Conservation (phyloP, 192 early-diverging fungal genomes). For the Umbelopsis vinacea region DNA sequence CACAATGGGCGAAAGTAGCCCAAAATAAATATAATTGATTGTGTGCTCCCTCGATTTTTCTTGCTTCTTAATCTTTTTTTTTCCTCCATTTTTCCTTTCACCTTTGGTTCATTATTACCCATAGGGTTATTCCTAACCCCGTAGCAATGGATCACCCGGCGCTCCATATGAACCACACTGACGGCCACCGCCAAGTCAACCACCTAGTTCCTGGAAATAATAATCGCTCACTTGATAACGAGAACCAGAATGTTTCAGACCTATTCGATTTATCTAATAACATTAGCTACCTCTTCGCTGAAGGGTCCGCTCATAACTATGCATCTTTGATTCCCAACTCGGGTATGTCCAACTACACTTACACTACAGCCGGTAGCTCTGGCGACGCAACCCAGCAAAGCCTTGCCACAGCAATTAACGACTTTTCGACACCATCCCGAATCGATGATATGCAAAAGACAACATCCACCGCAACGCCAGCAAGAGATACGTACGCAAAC, state of each 20-base stretch:
- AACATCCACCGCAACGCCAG: background rate
- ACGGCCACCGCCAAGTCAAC: background rate
- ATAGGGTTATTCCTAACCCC: background rate
- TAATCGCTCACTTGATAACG: constrained; percentile 6
- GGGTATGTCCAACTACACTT: background rate
- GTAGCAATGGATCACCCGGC: constrained; percentile 1
- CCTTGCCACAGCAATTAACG: background rate
- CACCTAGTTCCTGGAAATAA: background rate
- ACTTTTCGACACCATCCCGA: background rate
- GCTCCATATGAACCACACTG: constrained; percentile 16
- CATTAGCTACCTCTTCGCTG: constrained; percentile 6
- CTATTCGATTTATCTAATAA: constrained; percentile 13
- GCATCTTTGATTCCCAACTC: background rate
- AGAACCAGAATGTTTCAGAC: constrained; percentile 8
- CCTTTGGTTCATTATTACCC: background rate
- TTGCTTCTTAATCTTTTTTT: background rate
- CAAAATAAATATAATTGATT: constrained; percentile 14
- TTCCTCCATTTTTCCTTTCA: background rate
- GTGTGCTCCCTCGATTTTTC: background rate
- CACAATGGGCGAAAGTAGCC: background rate
- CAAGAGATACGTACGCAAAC: background rate
- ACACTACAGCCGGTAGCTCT: background rate
- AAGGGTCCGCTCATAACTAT: constrained; percentile 8
- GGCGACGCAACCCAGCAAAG: background rate
- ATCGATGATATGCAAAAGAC: constrained; percentile 9